phyloP scores from a whole-genome alignment of 129 eudicot species.

The Artemisia argyi region DNA sequence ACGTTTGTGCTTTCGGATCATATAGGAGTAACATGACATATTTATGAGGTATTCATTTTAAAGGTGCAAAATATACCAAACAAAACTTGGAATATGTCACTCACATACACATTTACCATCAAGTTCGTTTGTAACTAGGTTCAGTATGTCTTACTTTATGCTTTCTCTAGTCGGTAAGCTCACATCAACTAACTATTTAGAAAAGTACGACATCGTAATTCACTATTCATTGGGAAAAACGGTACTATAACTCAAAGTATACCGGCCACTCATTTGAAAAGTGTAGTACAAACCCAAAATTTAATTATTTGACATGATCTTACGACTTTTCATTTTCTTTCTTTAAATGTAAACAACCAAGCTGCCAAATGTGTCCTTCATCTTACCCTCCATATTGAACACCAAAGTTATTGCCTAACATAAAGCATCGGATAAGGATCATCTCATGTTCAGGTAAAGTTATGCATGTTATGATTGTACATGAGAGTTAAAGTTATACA shows the following conservation, averaged over 20 bases:
- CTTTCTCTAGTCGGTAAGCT: not conserved
- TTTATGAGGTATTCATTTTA: too few relatives aligned
- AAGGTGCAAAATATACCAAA: too few relatives aligned
- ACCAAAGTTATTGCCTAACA: too few relatives aligned
- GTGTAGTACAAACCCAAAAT: not conserved
- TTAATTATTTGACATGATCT: not conserved
- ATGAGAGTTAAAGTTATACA: too few relatives aligned
- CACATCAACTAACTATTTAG: not conserved
- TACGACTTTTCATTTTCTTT: slow-evolving; percentile 3
- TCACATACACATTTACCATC: not conserved
- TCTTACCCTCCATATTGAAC: not conserved
- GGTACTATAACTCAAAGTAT: not conserved
- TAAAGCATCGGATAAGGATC: too few relatives aligned
- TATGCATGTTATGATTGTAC: too few relatives aligned
- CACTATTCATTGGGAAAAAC: not conserved
- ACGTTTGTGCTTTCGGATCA: too few relatives aligned
- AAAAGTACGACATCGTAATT: not conserved
- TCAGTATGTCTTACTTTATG: not conserved
- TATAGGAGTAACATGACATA: too few relatives aligned
- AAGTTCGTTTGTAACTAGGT: not conserved
- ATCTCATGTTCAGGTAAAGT: too few relatives aligned
- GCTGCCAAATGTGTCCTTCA: not conserved
- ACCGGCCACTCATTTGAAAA: not conserved
- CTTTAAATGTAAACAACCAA: not conserved
- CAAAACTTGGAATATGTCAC: too few relatives aligned